Percentiles rank a stretch among this genome's conserved stretches.
phyloP scores from a whole-genome alignment of 129 eudicot species.

The Helianthus annuus region HanXRQr2.0-SUNRISE NC_035441.2:139181335-139181834 shows the following conservation, averaged over 20 bases:
- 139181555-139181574: not conserved
- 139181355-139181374: constrained; percentile 99
- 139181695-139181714: not conserved
- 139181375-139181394: constrained; percentile 60
- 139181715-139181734: not conserved
- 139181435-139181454: constrained; percentile 7
- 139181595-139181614: not conserved
- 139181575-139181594: constrained; percentile 11
- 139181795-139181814: too few species aligned
- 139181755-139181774: not conserved
- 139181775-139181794: not conserved
- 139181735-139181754: not conserved
- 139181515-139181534: constrained; percentile 22
- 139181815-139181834: not conserved
- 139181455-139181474: constrained; percentile 17
- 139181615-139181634: not conserved
- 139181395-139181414: constrained; percentile 13
- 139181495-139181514: constrained; percentile 7
- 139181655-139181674: not conserved
- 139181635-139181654: not conserved
- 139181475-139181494: constrained; percentile 4
- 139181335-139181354: constrained; percentile 87
- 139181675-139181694: not conserved
- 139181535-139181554: constrained; percentile 1
- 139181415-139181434: constrained; percentile 6